Base-by-base conservation (phyloP, 163 green algal genomes). In the Chlamydomonas reinhardtii region DNA sequence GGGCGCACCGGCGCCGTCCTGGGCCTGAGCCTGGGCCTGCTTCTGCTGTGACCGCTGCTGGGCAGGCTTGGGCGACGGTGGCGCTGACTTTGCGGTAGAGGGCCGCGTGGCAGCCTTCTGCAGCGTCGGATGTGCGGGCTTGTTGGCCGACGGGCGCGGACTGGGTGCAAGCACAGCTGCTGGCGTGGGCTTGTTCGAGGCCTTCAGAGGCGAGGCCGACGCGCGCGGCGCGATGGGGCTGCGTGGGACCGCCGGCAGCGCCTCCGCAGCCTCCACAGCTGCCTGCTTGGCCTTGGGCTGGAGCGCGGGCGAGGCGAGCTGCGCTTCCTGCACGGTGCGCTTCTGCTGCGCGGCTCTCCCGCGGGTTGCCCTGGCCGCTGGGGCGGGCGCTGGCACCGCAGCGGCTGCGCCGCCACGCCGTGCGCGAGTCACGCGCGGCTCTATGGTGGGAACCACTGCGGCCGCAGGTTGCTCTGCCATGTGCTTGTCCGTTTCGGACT, bases 211-310 rank as follows among this genome's bases (percentile, higher is more conserved):
- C 14, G 22, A 29, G 3, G 59, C 20, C 59, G 59, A 29, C 59
- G 59, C 48, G 14, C 48, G 48, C 48, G 14, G 48, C 48, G 9
- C 48, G 48, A 56, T 56, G 48, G 48, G 48, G 48, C 48, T 56
- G 48, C 48, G 48, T 17, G 48, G 48, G 11, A 56, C 48, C 48
- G 11, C 48, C 12, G 48, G 48, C 48, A 56, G 4, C 59, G 70
- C 22, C 35, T 59, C 25, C 56, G 31, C 20, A 1, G 56, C 31
- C 54, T 59, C 56, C 4, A 65, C 59, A 1, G 59, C 59, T 22
- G 22, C 39, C 0, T 24, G n/a, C 80, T 86, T 86, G 54, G 80
- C 68, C 71, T 79, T 86, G 15, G 80, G 66, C 54, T 86, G 37
- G 14, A 86, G 6, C 15, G 70, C 80, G 0, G 80, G 80, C 2